Conservation (phyloP, 805 yeast genomes). For the Wickerhamomyces rabaulensis region DNA sequence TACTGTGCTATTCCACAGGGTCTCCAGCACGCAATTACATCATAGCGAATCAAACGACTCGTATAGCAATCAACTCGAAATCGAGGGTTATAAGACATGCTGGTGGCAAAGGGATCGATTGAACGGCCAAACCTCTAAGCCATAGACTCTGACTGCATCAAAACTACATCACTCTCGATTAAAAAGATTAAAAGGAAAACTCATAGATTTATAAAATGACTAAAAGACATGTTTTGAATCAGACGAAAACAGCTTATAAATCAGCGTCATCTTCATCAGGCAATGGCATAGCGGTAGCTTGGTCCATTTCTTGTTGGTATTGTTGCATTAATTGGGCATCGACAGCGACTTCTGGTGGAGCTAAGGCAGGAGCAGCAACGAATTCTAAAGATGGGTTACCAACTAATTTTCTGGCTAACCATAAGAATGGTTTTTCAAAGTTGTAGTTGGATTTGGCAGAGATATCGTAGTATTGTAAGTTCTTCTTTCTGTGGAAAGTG, state of each 20-base stretch:
- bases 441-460: slow-evolving; percentile 99
- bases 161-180: not conserved
- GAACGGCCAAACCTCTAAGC: too few relatives aligned
- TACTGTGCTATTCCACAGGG: too few relatives aligned
- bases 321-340: slow-evolving; percentile 95
- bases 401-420: slow-evolving; percentile 99
- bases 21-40: too few relatives aligned
- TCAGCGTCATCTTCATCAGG: slow-evolving; percentile 99
- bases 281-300: slow-evolving; percentile 98
- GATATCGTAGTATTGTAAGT: slow-evolving; percentile 98
- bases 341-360: slow-evolving; percentile 98
- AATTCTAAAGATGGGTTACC: slow-evolving; percentile 98
- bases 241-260: slow-evolving; percentile 44
- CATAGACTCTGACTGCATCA: too few relatives aligned
- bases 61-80: too few relatives aligned
- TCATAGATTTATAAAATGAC: not conserved
- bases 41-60: too few relatives aligned
- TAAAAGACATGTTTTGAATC: not conserved
- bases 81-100: too few relatives aligned
- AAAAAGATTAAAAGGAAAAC: not conserved
- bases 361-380: slow-evolving; percentile 98
- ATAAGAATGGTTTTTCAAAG: slow-evolving; percentile 99
- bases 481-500: slow-evolving; percentile 99
- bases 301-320: slow-evolving; percentile 99
- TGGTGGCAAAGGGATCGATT: too few relatives aligned